A percentile compares a stretch with the other conserved stretches of the same genome.
phyloP scores from a whole-genome alignment of 2,329 filamentous ascomycete genomes.

The Trichoderma afroharzianum region DNA sequence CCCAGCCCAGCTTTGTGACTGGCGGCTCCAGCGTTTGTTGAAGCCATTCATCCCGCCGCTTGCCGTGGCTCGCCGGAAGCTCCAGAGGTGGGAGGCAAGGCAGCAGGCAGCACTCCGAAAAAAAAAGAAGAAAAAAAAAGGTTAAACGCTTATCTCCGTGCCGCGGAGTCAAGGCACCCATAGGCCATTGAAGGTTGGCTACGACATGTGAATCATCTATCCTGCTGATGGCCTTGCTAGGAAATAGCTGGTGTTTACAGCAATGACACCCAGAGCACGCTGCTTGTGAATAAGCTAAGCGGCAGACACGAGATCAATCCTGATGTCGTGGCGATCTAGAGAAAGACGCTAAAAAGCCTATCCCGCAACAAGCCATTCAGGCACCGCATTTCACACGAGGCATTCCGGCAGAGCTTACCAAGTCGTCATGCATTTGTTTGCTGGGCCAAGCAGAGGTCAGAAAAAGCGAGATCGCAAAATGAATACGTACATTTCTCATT shows the following conservation, averaged over 20 bases:
- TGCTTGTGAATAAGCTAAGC: background rate
- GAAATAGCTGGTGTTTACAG: background rate
- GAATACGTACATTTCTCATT: too few species aligned
- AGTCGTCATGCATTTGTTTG: background rate
- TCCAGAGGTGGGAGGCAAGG: background rate
- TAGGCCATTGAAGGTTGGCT: background rate
- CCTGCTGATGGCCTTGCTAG: background rate
- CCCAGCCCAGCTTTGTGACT: background rate
- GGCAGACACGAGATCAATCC: background rate
- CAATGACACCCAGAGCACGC: background rate
- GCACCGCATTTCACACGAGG: background rate
- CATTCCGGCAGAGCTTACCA: background rate
- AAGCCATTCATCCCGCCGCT: background rate
- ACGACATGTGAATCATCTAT: background rate
- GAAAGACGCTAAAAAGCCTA: conserved; percentile 6
- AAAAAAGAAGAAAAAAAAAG: too few species aligned
- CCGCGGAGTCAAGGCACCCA: fast-evolving
- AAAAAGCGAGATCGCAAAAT: too few species aligned
- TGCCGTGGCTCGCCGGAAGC: background rate
- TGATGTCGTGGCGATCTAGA: background rate
- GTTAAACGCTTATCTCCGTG: background rate
- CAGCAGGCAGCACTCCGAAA: background rate
- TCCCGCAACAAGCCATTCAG: background rate
- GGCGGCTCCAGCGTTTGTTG: background rate
- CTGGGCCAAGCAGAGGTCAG: too few species aligned